Evolutionary conservation across 345 rosid species (phyloP).

Genomic region (Passiflora organensis): DNA sequence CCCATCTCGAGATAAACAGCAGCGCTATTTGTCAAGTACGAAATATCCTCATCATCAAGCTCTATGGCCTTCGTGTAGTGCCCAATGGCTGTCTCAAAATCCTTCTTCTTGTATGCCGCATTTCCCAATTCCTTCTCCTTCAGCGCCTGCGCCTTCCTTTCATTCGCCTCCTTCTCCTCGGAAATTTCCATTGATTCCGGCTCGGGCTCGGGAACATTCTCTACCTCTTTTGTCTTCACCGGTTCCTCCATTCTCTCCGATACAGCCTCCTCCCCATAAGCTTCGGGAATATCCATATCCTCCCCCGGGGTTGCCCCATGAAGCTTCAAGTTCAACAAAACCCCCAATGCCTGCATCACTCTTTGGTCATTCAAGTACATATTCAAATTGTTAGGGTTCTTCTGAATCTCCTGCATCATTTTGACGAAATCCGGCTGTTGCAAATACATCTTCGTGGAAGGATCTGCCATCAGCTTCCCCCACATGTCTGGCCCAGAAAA

Average conservation of each 20-base stretch:
- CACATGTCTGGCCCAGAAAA: constrained; percentile 96
- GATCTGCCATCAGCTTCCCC: constrained; percentile 89
- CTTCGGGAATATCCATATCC: no score
- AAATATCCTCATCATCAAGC: constrained; percentile 83
- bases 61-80: constrained; percentile 79
- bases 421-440: constrained; percentile 82
- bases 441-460: constrained; percentile 56
- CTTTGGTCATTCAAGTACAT: constrained; percentile 78
- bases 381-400: constrained; percentile 71
- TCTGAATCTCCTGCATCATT: constrained; percentile 95
- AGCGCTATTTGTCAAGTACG: constrained; percentile 82
- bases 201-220: constrained; percentile 29
- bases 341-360: constrained; percentile 94
- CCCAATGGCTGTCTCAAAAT: constrained; percentile 72
- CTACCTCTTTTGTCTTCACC: constrained; percentile 22
- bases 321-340: constrained; percentile 65
- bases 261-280: no score
- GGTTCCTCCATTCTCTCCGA: constrained; percentile 18
- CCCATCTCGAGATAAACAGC: constrained; percentile 95
- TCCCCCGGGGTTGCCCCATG: constrained; percentile 40
- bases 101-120: constrained; percentile 93
- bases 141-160: constrained; percentile 38
- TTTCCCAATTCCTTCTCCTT: constrained; percentile 94
- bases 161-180: constrained; percentile 34
- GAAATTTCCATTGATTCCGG: constrained; percentile 30